A percentile compares a stretch with the other conserved stretches of the same genome.
phyloP scores from a whole-genome alignment of 106 monocot genomes.

The Platanthera guangdongensis region DNA sequence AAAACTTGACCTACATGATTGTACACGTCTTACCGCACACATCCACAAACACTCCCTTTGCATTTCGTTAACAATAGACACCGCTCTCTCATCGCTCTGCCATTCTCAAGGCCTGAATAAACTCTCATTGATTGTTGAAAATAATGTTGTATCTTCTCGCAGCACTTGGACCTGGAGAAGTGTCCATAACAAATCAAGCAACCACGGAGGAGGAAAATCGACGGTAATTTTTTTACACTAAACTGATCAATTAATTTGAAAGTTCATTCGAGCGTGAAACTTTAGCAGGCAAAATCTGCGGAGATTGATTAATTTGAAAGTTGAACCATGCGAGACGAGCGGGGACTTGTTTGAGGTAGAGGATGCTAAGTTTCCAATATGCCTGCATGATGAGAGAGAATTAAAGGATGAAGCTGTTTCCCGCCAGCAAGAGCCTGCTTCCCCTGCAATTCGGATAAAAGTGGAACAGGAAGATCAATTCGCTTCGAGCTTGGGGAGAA shows the following conservation, averaged over 20 bases:
- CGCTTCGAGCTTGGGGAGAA: conserved; percentile 4
- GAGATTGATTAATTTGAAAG: conserved; percentile 14
- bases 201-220: conserved; percentile 19
- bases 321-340: conserved; percentile 7
- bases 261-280: background rate
- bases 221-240: conserved; percentile 1
- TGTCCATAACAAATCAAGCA: background rate
- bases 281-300: conserved; percentile 23
- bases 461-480: conserved; percentile 1
- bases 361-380: conserved; percentile 23
- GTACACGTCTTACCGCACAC: too few relatives aligned
- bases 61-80: too few relatives aligned
- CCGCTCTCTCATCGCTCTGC: background rate
- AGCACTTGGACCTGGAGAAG: conserved; percentile 21
- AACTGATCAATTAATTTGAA: background rate
- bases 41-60: too few relatives aligned
- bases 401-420: background rate
- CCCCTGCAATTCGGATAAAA: background rate
- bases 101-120: background rate
- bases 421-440: background rate
- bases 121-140: background rate
- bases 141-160: background rate
- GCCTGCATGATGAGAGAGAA: background rate
- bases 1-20: too few relatives aligned
- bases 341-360: conserved; percentile 36